Conservation (phyloP, 2,329 filamentous ascomycete species). For the Claviceps arundinis region DNA sequence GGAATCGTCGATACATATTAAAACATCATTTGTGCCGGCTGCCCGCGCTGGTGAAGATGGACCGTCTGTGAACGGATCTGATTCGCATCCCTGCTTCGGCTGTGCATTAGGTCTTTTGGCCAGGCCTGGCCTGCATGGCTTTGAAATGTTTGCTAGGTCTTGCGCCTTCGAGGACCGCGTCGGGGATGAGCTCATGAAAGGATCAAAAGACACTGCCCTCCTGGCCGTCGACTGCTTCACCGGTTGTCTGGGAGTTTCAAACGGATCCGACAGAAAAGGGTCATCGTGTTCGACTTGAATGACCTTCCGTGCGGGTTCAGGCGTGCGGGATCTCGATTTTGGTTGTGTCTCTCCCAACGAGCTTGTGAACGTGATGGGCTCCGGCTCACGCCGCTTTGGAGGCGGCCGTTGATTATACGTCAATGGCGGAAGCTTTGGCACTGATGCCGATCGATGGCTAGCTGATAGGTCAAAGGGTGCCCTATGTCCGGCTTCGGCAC, state of each 20-base stretch:
- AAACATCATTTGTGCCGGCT: not conserved
- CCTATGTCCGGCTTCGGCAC: not conserved
- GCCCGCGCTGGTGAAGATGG: not conserved
- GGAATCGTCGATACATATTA: constrained; percentile 24
- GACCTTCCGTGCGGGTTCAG: not conserved
- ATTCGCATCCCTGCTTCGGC: not conserved
- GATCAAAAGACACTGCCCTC: constrained; percentile 9
- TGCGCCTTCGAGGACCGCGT: not conserved
- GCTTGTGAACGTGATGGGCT: constrained; percentile 25
- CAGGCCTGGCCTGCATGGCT: not conserved
- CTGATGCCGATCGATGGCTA: not conserved
- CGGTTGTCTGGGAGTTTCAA: constrained; percentile 20
- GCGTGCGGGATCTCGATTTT: not conserved
- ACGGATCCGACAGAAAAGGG: constrained; percentile 18
- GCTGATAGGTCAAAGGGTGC: not conserved
- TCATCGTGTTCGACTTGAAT: not conserved
- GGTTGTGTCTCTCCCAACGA: constrained; percentile 14
- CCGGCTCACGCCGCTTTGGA: constrained; percentile 3
- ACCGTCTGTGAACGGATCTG: not conserved
- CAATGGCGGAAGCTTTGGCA: not conserved
- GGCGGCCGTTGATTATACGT: not conserved
- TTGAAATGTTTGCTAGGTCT: not conserved
- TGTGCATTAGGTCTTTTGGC: not conserved
- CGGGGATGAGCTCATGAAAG: constrained; percentile 8
- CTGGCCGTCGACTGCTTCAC: not conserved